phyloP scores from a whole-genome alignment of 495 filamentous ascomycete genomes.

The Lasiosphaeria miniovina region DNA sequence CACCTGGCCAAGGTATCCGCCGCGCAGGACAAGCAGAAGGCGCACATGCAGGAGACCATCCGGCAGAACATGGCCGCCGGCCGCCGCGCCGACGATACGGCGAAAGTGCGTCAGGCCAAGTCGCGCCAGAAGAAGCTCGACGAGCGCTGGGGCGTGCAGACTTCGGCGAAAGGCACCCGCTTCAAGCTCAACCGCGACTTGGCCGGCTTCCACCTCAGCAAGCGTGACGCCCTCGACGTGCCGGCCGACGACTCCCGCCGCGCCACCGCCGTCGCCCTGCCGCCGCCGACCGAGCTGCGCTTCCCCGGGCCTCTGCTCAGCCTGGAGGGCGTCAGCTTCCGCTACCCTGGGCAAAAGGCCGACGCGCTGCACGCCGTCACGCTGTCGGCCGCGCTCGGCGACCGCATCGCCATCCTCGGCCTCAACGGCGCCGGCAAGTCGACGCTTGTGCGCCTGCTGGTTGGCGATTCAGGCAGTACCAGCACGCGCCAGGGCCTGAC shows the following conservation, averaged over 20 bases:
- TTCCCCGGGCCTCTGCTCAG: constrained; percentile 71
- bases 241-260: constrained; percentile 55
- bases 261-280: constrained; percentile 53
- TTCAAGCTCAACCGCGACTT: constrained; percentile 80
- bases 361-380: constrained; percentile 52
- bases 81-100: constrained; percentile 71
- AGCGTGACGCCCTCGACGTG: constrained; percentile 65
- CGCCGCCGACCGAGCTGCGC: constrained; percentile 61
- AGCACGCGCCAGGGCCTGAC: constrained; percentile 39
- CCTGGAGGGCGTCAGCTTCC: constrained; percentile 61
- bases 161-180: constrained; percentile 62
- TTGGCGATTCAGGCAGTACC: constrained; percentile 12
- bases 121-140: constrained; percentile 78
- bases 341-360: constrained; percentile 40
- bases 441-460: constrained; percentile 61
- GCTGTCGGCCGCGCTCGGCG: constrained; percentile 63
- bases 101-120: constrained; percentile 74
- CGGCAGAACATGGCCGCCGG: constrained; percentile 64
- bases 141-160: constrained; percentile 71
- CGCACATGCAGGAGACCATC: constrained; percentile 74
- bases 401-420: constrained; percentile 69
- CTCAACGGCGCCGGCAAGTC: constrained; percentile 75
- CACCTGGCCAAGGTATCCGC: constrained; percentile 73
- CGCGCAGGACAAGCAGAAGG: constrained; percentile 69
- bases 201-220: constrained; percentile 53